phyloP scores from a whole-genome alignment of 164 flowering plant species.

The Macadamia integrifolia region DNA sequence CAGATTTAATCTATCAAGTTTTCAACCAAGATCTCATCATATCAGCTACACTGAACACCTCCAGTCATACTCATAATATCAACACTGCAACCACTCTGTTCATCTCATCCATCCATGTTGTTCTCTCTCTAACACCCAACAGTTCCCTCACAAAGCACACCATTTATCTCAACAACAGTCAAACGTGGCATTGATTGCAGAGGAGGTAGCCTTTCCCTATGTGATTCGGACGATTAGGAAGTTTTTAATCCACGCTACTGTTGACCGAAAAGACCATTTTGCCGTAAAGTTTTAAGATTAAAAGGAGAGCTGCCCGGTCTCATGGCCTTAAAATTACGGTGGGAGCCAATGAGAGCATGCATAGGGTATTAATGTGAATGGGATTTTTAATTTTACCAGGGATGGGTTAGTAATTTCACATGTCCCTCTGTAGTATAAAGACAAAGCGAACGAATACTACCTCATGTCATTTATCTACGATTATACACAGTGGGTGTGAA shows the following conservation, averaged over 20 bases:
- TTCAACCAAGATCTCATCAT: conserved; percentile 65
- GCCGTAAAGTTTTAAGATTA: too few relatives aligned
- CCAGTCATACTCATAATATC: conserved; percentile 8
- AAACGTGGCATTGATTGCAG: conserved; percentile 90
- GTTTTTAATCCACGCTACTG: conserved; percentile 54
- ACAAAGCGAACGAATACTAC: too few relatives aligned
- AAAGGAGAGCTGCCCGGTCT: too few relatives aligned
- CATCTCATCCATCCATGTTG: conserved; percentile 6
- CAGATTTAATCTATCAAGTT: conserved; percentile 52
- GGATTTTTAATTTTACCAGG: too few relatives aligned
- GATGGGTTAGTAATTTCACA: too few relatives aligned
- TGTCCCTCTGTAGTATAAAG: too few relatives aligned
- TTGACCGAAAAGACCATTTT: too few relatives aligned
- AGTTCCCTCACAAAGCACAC: conserved; percentile 9
- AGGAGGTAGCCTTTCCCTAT: conserved; percentile 54
- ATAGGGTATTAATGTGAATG: too few relatives aligned
- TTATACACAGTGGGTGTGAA: too few relatives aligned
- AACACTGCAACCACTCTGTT: conserved; percentile 47
- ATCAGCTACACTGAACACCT: conserved; percentile 23
- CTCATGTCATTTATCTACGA: too few relatives aligned
- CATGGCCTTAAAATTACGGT: too few relatives aligned
- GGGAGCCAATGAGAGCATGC: too few relatives aligned
- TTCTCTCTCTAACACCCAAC: conserved; percentile 33
- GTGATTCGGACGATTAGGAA: conserved; percentile 49
- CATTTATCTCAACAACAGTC: conserved; percentile 50